Conservation (phyloP, 352 stramenopile genomes). For the Pythium guiyangense region DNA sequence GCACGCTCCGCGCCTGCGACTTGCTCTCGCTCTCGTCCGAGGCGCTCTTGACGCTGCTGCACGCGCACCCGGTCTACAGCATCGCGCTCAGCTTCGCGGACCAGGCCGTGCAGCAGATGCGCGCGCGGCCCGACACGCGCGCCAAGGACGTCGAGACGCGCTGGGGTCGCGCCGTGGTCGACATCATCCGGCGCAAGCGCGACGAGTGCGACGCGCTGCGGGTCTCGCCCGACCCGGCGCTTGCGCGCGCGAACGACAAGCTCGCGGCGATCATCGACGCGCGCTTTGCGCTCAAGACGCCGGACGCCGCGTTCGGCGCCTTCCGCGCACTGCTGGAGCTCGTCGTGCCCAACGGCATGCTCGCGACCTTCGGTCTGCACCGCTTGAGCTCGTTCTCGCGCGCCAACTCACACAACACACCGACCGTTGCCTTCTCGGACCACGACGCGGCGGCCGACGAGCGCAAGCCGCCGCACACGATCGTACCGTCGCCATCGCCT, state of each 20-base stretch:
- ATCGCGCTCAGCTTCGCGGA: constrained; percentile 35
- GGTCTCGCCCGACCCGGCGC: background rate
- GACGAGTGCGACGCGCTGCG: constrained; percentile 7
- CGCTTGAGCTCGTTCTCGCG: background rate
- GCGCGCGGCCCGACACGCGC: constrained; percentile 8
- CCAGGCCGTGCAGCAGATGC: constrained; percentile 29
- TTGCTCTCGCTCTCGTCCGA: constrained; percentile 52
- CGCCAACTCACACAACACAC: background rate
- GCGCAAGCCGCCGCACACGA: background rate
- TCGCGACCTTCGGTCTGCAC: constrained; percentile 14
- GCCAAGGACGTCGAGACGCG: constrained; percentile 27
- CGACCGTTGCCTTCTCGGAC: background rate
- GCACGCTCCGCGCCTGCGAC: constrained; percentile 47
- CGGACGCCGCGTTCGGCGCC: constrained; percentile 24
- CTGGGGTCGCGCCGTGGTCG: constrained; percentile 33
- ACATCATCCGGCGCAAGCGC: constrained; percentile 29
- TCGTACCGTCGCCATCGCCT: background rate
- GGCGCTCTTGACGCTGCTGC: constrained; percentile 33
- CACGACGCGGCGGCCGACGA: background rate
- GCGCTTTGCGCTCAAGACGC: constrained; percentile 21
- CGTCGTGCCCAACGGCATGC: constrained; percentile 45
- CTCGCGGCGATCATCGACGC: constrained; percentile 20
- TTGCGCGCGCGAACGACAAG: constrained; percentile 19
- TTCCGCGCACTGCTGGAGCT: constrained; percentile 49
- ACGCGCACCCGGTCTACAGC: constrained; percentile 32